These are phyloP conservation scores for Myochromella boudieri DNA, from an alignment of 768 basidiomycete genomes.

Conservation along the genomic window DNA sequence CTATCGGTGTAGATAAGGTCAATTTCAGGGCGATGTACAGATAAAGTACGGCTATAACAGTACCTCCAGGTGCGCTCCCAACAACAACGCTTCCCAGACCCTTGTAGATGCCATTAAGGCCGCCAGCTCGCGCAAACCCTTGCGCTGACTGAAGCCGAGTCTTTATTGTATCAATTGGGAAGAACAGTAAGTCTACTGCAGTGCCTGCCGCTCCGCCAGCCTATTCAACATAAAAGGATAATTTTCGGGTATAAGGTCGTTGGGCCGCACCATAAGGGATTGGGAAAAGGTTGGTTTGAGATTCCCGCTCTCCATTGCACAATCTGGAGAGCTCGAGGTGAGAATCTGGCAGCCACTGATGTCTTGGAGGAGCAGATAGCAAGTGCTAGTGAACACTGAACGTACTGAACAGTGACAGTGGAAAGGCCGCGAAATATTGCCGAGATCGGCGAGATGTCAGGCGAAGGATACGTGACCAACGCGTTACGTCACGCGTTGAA, in stretches of 20 bases:
- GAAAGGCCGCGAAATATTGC: no score
- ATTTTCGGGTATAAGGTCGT: not conserved
- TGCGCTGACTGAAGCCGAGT: slow-evolving; percentile 89
- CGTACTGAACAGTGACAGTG: no score
- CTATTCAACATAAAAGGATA: slow-evolving; percentile 14
- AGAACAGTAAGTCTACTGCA: slow-evolving; percentile 93
- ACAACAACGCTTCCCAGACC: slow-evolving; percentile 93
- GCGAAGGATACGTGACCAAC: no score
- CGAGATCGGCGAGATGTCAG: no score
- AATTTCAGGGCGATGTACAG: not conserved
- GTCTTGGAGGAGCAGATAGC: no score
- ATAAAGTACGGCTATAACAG: slow-evolving; percentile 10
- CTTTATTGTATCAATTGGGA: slow-evolving; percentile 96
- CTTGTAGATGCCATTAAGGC: slow-evolving; percentile 88
- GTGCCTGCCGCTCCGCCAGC: slow-evolving; percentile 82
- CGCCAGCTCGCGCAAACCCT: slow-evolving; percentile 85
- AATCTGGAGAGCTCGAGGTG: not conserved
- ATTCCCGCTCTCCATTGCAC: slow-evolving; percentile 11
- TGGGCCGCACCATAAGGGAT: slow-evolving; percentile 27
- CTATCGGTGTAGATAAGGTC: slow-evolving; percentile 43
- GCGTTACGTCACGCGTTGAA: no score
- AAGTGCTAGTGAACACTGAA: no score
- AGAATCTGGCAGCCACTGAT: no score
- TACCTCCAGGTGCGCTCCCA: slow-evolving; percentile 95
- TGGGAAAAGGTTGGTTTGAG: slow-evolving; percentile 29